Base-by-base conservation (phyloP, 2,329 filamentous ascomycete genomes). In the Aschersonia sp. region DNA sequence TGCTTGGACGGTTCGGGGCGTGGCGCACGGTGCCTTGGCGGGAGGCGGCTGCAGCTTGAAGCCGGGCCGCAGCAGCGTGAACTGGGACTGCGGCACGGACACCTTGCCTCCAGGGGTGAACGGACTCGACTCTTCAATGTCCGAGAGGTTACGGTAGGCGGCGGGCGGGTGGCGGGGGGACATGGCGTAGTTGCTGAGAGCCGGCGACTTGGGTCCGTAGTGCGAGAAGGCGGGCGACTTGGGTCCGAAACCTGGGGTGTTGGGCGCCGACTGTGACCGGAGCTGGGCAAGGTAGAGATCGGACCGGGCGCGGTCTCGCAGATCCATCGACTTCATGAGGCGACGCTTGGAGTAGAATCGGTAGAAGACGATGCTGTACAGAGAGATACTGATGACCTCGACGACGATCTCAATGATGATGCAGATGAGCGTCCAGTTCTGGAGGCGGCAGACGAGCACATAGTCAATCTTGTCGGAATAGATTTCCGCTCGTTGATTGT, bases 361-460 rank as follows among this genome's bases (percentile, higher is more conserved):
- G 75, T 94, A 97, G 73, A 97, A 96, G 63, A 96, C 81, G 61
- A 96, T 77, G 60, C 79, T 87, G 75, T 98, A 98, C 59, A 98
- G 86, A 47, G 81, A 73, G 63, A 98, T 94, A 61, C 85, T 87
- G 60, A 97, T 83, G 55, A 86, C 78, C 62, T 97, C 92, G 57
- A 98, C 76, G 52, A 96, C 85, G 55, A 98, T 76, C 67, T 98
- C 92, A 63, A 98, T 97, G 62, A 98, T 84, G 68, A 89, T 89
- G 76, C 92, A 98, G 63, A 98, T 85, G 53, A 98, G 75, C 41
- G 84, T 78, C 92, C 92, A 98, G 69, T 94, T 92, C 51, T 96
- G 69, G 58, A 98, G 79, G 58, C 90, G 84, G 71, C 92, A 98
- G 55, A 97, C 76, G 46, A 98, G 82, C 30, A 79, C 79, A 67